These are phyloP conservation scores for Aureobasidium lini DNA, from an alignment of 2,329 filamentous ascomycete species.

Conservation along the genomic window DNA sequence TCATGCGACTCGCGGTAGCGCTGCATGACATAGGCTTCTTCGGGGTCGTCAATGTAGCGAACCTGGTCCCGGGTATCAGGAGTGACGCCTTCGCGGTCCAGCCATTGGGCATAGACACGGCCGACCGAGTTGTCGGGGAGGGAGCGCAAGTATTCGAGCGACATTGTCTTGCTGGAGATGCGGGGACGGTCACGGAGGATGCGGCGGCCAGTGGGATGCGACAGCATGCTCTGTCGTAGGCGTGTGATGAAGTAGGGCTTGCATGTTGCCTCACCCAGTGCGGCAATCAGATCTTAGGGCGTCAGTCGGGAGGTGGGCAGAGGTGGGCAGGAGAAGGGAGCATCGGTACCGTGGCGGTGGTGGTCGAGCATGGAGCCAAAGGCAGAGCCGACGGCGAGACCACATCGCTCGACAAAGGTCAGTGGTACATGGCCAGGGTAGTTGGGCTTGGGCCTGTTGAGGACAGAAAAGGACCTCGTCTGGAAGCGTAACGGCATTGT, in stretches of 20 bases:
- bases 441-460: constrained; percentile 76
- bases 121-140: constrained; percentile 71
- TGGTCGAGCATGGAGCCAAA: constrained; percentile 62
- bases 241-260: constrained; percentile 92
- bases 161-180: constrained; percentile 66
- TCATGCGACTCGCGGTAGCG: constrained; percentile 96
- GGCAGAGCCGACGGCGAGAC: constrained; percentile 57
- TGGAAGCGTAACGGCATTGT: not conserved
- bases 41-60: constrained; percentile 86
- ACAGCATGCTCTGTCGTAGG: constrained; percentile 86
- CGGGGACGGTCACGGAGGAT: constrained; percentile 87
- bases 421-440: constrained; percentile 92
- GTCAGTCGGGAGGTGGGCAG: not conserved
- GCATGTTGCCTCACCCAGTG: constrained; percentile 88
- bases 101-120: constrained; percentile 75
- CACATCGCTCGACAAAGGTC: constrained; percentile 65
- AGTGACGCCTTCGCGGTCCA: constrained; percentile 88
- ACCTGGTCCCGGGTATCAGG: constrained; percentile 80
- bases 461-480: constrained; percentile 60
- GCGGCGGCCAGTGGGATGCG: constrained; percentile 71
- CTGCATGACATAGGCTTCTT: constrained; percentile 98
- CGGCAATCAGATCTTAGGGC: constrained; percentile 76
- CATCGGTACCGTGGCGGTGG: constrained; percentile 59
- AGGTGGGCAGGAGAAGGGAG: not conserved
- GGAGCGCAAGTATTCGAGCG: constrained; percentile 61